A percentile compares a stretch with the other conserved stretches of the same genome.
phyloP scores from a whole-genome alignment of 805 yeast species.

The Zygosaccharomyces bisporus region DNA sequence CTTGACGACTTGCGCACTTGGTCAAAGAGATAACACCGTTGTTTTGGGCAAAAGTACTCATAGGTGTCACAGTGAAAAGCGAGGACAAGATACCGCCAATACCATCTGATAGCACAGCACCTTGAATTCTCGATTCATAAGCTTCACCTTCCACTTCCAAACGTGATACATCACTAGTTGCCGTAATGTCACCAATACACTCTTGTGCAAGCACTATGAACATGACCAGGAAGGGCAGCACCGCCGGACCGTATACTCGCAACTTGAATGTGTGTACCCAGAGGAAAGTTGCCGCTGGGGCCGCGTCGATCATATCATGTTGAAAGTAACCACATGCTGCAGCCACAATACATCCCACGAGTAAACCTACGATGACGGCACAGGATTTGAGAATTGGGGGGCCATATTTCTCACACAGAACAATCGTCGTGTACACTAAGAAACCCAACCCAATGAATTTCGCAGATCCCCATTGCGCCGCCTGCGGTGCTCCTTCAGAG shows the following conservation, averaged over 20 bases:
- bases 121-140: constrained; percentile 85
- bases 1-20: constrained; percentile 81
- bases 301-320: constrained; percentile 51
- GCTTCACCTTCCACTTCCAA: constrained; percentile 75
- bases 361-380: constrained; percentile 80
- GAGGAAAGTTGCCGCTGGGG: constrained; percentile 79
- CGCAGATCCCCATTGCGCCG: constrained; percentile 79
- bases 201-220: constrained; percentile 84
- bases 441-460: constrained; percentile 84
- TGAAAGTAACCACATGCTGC: constrained; percentile 85
- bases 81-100: constrained; percentile 74
- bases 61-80: constrained; percentile 78
- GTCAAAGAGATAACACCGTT: constrained; percentile 93
- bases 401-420: constrained; percentile 80
- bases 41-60: constrained; percentile 91
- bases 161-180: constrained; percentile 88
- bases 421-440: constrained; percentile 68
- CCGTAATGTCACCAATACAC: constrained; percentile 92
- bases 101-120: constrained; percentile 90
- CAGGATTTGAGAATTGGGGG: constrained; percentile 93
- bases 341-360: constrained; percentile 88
- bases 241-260: constrained; percentile 76
- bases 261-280: constrained; percentile 86
- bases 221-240: constrained; percentile 79
- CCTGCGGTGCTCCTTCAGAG: constrained; percentile 47